phyloP scores from a whole-genome alignment of 768 basidiomycete genomes.

The Pulveroboletus sp. region DNA sequence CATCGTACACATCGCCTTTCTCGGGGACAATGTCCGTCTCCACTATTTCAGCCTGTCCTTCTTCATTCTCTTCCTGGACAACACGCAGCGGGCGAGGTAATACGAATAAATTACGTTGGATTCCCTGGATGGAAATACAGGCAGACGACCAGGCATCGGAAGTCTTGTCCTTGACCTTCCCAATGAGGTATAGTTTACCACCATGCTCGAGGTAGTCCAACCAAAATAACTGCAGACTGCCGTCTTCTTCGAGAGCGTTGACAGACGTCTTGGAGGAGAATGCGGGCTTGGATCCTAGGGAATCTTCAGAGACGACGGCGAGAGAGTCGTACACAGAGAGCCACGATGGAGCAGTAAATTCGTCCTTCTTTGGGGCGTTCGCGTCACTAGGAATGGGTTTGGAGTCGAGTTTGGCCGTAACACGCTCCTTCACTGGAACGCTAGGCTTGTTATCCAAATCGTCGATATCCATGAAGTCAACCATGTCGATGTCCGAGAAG shows the following conservation, averaged over 20 bases:
- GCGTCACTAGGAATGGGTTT: constrained; percentile 8
- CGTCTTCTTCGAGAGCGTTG: constrained; percentile 77
- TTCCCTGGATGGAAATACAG: constrained; percentile 79
- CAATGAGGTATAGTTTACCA: constrained; percentile 84
- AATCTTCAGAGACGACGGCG: constrained; percentile 57
- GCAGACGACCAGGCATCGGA: constrained; percentile 72
- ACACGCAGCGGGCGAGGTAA: constrained; percentile 72
- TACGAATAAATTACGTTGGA: constrained; percentile 89
- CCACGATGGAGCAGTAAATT: constrained; percentile 58
- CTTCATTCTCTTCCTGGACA: constrained; percentile 32
- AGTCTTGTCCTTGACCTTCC: constrained; percentile 83
- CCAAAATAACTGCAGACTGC: constrained; percentile 92
- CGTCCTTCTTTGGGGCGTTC: constrained; percentile 41
- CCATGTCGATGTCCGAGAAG: constrained; percentile 59
- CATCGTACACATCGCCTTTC: constrained; percentile 68
- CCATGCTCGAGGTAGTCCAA: constrained; percentile 88
- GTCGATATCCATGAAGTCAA: constrained; percentile 55
- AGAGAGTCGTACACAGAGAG: constrained; percentile 74
- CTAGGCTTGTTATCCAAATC: constrained; percentile 49
- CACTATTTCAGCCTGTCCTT: constrained; percentile 35
- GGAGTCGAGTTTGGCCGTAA: constrained; percentile 7
- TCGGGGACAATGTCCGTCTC: constrained; percentile 78
- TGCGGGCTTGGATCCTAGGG: constrained; percentile 45
- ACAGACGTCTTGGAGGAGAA: constrained; percentile 39
- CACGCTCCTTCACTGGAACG: constrained; percentile 27